Conservation (phyloP, 306 rosid species). For the Boehmeria nivea region DNA sequence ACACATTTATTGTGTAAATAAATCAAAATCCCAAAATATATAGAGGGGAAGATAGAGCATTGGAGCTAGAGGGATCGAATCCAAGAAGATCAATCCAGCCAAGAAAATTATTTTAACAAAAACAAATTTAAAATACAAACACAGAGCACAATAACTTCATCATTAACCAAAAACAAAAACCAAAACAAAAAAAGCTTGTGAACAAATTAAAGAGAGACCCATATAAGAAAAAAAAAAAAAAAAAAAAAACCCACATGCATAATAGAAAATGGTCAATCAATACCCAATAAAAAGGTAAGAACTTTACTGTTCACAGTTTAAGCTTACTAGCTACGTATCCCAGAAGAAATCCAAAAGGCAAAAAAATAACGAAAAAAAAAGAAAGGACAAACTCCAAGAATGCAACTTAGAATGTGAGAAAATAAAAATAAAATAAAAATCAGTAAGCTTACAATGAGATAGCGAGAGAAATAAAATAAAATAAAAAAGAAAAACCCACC, state of each 20-base stretch:
- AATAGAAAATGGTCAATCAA: conserved; percentile 1
- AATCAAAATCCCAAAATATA: too few relatives aligned
- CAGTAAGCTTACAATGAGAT: background rate
- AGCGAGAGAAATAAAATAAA: background rate
- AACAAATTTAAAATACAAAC: background rate
- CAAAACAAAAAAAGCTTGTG: too few relatives aligned
- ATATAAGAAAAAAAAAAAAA: too few relatives aligned
- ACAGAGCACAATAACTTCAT: too few relatives aligned
- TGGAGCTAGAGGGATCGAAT: too few relatives aligned
- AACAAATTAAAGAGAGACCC: too few relatives aligned
- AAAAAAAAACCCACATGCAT: too few relatives aligned
- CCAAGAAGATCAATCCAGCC: too few relatives aligned
- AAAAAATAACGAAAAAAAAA: background rate
- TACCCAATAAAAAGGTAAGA: background rate
- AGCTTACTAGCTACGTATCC: background rate
- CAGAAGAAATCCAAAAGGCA: conserved; percentile 19
- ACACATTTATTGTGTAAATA: background rate
- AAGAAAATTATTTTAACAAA: too few relatives aligned
- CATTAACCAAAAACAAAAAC: too few relatives aligned
- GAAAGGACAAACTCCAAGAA: background rate
- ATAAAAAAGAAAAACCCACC: conserved; percentile 30
- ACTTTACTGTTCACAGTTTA: conserved; percentile 11
- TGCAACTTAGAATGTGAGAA: conserved; percentile 8
- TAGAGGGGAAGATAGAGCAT: too few relatives aligned
- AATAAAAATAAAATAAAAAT: background rate